A percentile compares a stretch with the other conserved stretches of the same genome.
Conservation (phyloP, 2,329 filamentous ascomycete genomes). For the Sphaerulina vaccinii region DNA sequence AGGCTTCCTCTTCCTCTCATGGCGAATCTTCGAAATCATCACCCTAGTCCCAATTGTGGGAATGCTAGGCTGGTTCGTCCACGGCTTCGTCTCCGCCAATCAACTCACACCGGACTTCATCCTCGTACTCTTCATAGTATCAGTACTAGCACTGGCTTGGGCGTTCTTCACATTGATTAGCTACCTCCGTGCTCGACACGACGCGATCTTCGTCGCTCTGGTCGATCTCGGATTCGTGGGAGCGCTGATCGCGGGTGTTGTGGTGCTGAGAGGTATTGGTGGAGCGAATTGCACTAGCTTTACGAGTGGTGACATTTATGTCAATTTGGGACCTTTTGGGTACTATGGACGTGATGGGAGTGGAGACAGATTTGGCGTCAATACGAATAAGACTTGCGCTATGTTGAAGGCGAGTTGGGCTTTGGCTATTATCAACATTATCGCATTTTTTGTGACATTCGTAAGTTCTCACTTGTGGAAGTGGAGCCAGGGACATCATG, state of each 20-base stretch:
- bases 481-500: neutral
- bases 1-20: conserved; percentile 61
- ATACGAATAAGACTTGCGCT: conserved; percentile 73
- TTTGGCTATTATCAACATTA: conserved; percentile 81
- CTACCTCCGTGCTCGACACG: conserved; percentile 59
- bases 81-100: conserved; percentile 57
- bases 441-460: conserved; percentile 77
- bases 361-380: conserved; percentile 40
- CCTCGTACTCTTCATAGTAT: conserved; percentile 64
- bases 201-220: conserved; percentile 59
- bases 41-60: conserved; percentile 63
- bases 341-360: conserved; percentile 32
- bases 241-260: conserved; percentile 62
- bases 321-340: conserved; percentile 48
- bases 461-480: conserved; percentile 43
- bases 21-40: conserved; percentile 60
- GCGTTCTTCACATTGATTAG: conserved; percentile 60
- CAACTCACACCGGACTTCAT: conserved; percentile 60
- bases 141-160: conserved; percentile 61
- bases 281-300: conserved; percentile 67
- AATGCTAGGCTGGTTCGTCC: conserved; percentile 64
- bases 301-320: conserved; percentile 37
- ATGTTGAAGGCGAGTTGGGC: conserved; percentile 93
- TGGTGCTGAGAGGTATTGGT: conserved; percentile 57
- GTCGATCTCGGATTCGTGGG: conserved; percentile 63